Evolutionary conservation across 1,284 basidiomycete genomes (phyloP), one percentile per base, ranked within the genome.

Genomic region (Cryptococcus sp.): DNA sequence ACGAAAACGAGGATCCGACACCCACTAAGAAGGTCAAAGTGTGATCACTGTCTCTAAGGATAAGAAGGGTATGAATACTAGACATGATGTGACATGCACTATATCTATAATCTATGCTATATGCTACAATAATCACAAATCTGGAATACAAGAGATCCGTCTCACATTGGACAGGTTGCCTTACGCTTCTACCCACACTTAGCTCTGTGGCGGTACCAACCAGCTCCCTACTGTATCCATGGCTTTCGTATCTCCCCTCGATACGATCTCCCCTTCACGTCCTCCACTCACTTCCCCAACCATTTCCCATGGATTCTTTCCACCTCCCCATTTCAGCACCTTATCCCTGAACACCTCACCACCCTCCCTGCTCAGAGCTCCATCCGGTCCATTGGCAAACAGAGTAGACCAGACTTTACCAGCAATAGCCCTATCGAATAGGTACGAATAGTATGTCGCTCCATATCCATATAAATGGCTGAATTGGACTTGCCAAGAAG

Each of bases 381-480:
- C 61, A n/a, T 55, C 42, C 4, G 31, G 50, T 1, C 48, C 42
- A 50, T 57, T 21, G 10, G 77, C 76, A 65, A 98, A 98, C 0
- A 96, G 77, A 18, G 84, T 80, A 11, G 78, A 74, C 87, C 91
- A 98, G 1, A 98, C 85, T 36, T 87, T 82, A 11, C 88, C 87
- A 0, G 96, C 94, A 55, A 98, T 96, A 2, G 91, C 91, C 3
- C 93, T 83, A 64, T 98, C 96, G 61, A 98, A 91, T 7, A 98
- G 79, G 72, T 98, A 98, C 14, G 91, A 92, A 69, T 98, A 98
- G 75, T 98, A 98, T 1, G 91, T 96, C 9, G 93, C 91, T 7
- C 94, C 93, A 65, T 98, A 98, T 1, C 93, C 92, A 64, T 90
- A 94, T 5, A 98, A 77, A 70, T 98, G 94, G 0, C 90, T 89